phyloP scores from a whole-genome alignment of 768 basidiomycete species.

The Saitozyma podzolica region DNA sequence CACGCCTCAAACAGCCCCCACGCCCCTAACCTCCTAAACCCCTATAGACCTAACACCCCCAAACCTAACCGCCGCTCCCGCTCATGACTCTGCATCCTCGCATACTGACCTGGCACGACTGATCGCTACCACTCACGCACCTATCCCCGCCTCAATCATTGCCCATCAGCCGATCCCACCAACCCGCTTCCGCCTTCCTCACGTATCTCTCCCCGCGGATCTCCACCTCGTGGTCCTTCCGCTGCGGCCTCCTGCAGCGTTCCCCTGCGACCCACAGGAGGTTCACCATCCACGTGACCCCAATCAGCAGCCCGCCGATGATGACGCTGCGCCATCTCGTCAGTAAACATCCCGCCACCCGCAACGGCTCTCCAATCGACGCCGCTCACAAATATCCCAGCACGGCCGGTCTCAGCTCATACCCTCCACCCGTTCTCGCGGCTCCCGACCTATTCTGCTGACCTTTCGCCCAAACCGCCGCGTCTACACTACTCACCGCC shows the following conservation, averaged over 20 bases:
- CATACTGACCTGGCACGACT: too few species aligned
- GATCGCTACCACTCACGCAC: too few species aligned
- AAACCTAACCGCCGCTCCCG: too few species aligned
- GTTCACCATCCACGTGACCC: slow-evolving; percentile 16
- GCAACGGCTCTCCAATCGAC: not conserved
- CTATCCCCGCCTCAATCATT: too few species aligned
- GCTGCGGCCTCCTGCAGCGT: not conserved
- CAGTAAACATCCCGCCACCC: not conserved
- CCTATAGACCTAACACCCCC: too few species aligned
- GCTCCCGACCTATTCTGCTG: not conserved
- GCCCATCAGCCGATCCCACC: too few species aligned
- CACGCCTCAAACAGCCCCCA: too few species aligned
- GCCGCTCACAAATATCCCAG: slow-evolving; percentile 28
- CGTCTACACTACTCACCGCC: not conserved
- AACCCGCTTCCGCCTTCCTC: too few species aligned
- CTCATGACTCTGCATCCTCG: too few species aligned
- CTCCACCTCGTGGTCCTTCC: not conserved
- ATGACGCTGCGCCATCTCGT: slow-evolving; percentile 11
- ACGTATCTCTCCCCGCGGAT: too few species aligned
- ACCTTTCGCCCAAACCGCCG: slow-evolving; percentile 1
- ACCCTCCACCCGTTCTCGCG: not conserved
- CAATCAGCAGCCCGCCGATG: slow-evolving; percentile 22
- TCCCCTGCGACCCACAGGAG: not conserved
- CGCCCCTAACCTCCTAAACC: too few species aligned
- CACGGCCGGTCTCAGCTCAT: slow-evolving; percentile 17